Base-by-base conservation (phyloP, 805 yeast genomes). In the Jamesozyma piceae region DNA sequence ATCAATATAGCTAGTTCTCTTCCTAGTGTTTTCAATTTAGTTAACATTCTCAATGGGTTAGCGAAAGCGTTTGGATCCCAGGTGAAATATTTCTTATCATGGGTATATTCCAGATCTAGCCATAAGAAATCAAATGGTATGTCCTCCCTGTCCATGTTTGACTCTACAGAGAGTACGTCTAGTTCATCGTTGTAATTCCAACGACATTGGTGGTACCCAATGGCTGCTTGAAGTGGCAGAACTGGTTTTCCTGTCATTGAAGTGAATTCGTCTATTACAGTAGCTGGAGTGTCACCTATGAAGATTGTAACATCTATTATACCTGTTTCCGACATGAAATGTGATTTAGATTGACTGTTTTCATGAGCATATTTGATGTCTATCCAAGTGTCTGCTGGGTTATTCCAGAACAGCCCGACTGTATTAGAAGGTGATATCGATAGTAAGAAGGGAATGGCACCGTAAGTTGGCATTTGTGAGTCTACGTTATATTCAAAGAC, bases 241-340 rank as follows among this genome's bases (percentile, higher is more conserved):
- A 69, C 61, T 0, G 88, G 71, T 44, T 65, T 73, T 0, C 98
- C 98, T 0, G 95, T 80, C 15, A 92, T 60, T 2, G 59, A 50
- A 1, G 87, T 81, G 59, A 82, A 90, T 28, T 77, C 69, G 34
- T 67, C 55, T 33, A 80, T 72, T 19, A 92, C 71, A 1, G 63
- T 58, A 1, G 63, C 58, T 1, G 86, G 81, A 0, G 75, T 71
- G 2, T 69, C 63, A 14, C 78, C 92, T 28, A 85, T 67, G 37
- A 88, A 65, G 15, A 85, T 58, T 30, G 86, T 71, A 9, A 89
- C 65, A 58, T 92, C 97, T 37, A 92, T 52, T 20, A 81, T 65
- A 24, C 97, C 97, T 53, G 78, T 76, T 61, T 92, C 98, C 0
- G 96, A 86, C 48, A 90, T 83, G 97, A 97, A 90, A 62, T 92